phyloP scores from a whole-genome alignment of 192 early-diverging fungal genomes.

The Coemansia sp. region DNA sequence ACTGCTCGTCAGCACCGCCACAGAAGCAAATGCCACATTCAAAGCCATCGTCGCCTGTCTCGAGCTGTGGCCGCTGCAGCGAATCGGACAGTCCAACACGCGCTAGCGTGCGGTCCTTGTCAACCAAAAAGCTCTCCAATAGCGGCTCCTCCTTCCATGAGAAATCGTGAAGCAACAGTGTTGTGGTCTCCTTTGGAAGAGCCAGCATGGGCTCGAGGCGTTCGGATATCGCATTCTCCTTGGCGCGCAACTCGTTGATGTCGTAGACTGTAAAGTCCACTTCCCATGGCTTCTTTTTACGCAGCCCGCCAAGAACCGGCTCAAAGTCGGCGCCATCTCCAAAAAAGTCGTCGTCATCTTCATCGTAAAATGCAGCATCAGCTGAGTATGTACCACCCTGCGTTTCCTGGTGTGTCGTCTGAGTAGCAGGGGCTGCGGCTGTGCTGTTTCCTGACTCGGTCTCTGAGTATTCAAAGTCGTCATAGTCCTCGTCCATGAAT shows the following conservation, averaged over 20 bases:
- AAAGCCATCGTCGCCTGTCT: slow-evolving; percentile 54
- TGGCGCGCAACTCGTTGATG: slow-evolving; percentile 25
- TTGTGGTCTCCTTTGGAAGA: slow-evolving; percentile 33
- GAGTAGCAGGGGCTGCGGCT: slow-evolving; percentile 4
- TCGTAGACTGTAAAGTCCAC: slow-evolving; percentile 44
- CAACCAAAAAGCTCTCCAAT: slow-evolving; percentile 42
- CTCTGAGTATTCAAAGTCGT: slow-evolving; percentile 39
- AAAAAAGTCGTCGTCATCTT: slow-evolving; percentile 28
- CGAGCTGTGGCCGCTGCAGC: slow-evolving; percentile 15
- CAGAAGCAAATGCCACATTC: slow-evolving; percentile 91
- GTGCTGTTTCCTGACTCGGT: slow-evolving; percentile 17
- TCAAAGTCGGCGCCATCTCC: slow-evolving; percentile 34
- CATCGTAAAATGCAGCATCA: slow-evolving; percentile 16
- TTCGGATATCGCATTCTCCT: slow-evolving; percentile 27
- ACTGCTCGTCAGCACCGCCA: slow-evolving; percentile 33
- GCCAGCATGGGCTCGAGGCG: slow-evolving; percentile 44
- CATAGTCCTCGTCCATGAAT: slow-evolving; percentile 45
- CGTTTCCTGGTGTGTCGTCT: slow-evolving; percentile 10
- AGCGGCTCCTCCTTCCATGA: slow-evolving; percentile 51
- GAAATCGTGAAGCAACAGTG: slow-evolving; percentile 42
- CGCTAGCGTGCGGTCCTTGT: slow-evolving; percentile 35
- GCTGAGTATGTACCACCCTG: slow-evolving; percentile 27
- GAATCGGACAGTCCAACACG: slow-evolving; percentile 26
- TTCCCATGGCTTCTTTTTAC: slow-evolving; percentile 40
- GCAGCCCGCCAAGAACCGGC: slow-evolving; percentile 15